A percentile compares a stretch with the other conserved stretches of the same genome.
phyloP scores from a whole-genome alignment of 1,139 yeast genomes.

The Debaryomycetaceae sp. region DNA sequence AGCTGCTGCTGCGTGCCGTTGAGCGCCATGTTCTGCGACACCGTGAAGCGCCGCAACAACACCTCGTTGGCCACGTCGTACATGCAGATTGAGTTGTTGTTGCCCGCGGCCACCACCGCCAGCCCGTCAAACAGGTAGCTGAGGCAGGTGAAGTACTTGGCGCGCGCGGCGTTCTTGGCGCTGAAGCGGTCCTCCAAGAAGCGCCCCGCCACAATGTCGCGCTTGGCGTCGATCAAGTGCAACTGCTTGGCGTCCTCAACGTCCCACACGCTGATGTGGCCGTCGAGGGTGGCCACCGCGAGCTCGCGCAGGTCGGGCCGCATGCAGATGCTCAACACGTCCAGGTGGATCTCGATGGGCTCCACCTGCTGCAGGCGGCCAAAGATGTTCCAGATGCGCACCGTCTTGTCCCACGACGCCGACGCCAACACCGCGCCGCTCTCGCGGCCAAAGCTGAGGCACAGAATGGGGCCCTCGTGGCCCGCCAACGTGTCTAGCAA shows the following conservation, averaged over 20 bases:
- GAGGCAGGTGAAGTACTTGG: conserved; percentile 78
- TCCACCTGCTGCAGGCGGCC: conserved; percentile 83
- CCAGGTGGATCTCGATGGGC: conserved; percentile 81
- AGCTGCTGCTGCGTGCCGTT: conserved; percentile 83
- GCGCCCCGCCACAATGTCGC: conserved; percentile 87
- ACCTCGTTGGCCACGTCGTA: conserved; percentile 90
- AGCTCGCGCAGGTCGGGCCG: conserved; percentile 91
- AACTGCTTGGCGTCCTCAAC: conserved; percentile 76
- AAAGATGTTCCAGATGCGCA: conserved; percentile 89
- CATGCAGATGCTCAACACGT: conserved; percentile 79
- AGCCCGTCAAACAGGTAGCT: conserved; percentile 88
- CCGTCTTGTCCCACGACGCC: conserved; percentile 96
- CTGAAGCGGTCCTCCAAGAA: conserved; percentile 76
- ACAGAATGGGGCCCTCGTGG: conserved; percentile 94
- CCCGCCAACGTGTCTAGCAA: conserved; percentile 83
- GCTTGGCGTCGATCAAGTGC: conserved; percentile 80
- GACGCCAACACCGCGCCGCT: conserved; percentile 72
- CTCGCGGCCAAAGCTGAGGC: conserved; percentile 81
- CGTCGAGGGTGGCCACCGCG: conserved; percentile 86
- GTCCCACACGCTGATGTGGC: conserved; percentile 81
- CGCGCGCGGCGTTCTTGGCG: conserved; percentile 74
- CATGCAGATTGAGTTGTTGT: conserved; percentile 83
- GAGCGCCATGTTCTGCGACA: conserved; percentile 83
- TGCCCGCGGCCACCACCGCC: conserved; percentile 87
- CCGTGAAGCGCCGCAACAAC: conserved; percentile 70